phyloP scores from a whole-genome alignment of 2,329 filamentous ascomycete species.

The Aspergillus aculeatinus region DNA sequence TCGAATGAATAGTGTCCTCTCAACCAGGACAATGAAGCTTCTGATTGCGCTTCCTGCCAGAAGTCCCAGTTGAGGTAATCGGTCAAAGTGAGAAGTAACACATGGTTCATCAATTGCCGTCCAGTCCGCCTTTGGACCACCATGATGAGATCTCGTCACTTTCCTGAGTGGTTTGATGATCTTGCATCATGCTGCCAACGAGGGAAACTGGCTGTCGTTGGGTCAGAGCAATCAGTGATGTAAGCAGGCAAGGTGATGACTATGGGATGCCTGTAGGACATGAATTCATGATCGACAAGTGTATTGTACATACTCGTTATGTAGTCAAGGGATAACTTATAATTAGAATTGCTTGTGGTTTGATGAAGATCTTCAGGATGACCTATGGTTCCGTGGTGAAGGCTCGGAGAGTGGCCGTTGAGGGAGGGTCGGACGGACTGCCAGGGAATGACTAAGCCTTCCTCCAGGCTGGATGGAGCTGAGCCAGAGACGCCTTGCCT shows the following conservation, averaged over 20 bases:
- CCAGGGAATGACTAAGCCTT: not conserved
- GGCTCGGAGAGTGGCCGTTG: not conserved
- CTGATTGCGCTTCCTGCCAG: too few species aligned
- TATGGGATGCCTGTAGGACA: not conserved
- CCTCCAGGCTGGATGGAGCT: too few species aligned
- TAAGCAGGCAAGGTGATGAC: not conserved
- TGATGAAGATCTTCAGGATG: not conserved
- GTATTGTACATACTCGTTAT: not conserved
- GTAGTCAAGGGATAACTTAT: not conserved
- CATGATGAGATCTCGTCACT: not conserved
- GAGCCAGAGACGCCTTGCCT: not conserved
- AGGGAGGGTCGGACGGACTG: not conserved
- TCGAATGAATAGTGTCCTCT: too few species aligned
- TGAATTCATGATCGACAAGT: not conserved
- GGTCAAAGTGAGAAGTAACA: too few species aligned
- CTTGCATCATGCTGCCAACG: not conserved
- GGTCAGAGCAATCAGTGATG: constrained; percentile 2
- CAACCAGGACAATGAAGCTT: too few species aligned
- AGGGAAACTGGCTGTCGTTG: not conserved
- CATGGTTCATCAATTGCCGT: too few species aligned
- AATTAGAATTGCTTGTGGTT: not conserved
- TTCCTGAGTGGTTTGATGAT: not conserved
- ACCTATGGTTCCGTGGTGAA: not conserved
- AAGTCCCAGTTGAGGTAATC: too few species aligned
- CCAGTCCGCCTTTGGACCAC: too few species aligned